Base-by-base conservation (phyloP, 73 alveolate genomes). In the Loxodes magnus region DNA sequence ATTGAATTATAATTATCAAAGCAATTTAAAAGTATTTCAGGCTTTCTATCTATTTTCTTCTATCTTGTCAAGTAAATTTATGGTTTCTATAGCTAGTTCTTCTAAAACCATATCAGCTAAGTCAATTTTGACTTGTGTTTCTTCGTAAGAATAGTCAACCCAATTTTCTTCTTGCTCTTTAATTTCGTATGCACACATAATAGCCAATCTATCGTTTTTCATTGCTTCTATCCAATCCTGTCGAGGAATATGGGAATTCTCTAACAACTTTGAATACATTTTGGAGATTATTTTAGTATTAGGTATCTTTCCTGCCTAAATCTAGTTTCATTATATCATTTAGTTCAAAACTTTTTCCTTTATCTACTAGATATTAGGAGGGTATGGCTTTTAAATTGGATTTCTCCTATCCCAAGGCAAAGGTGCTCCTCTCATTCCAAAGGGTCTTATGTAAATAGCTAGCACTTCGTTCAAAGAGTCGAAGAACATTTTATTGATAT, bases 391-490 rank as follows among this genome's bases (percentile, higher is more conserved):
- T n/a, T n/a, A n/a, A n/a, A n/a, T n/a, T n/a, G n/a, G n/a, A n/a
- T n/a, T 19, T 21, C n/a, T n/a, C 28, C 36, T 12, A 16, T 50
- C 29, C 96, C 96, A 84, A 16, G 96, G 93, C 30, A 84, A 33
- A 0, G 93, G 96, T 17, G 67, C 74, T 5, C 96, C 93, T 64
- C 71, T 62, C 25, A 84, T 57, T 3, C 93, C 92, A 57, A 72
- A 79, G 37, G 92, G 92, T 43, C 96, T n/a, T n/a, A n/a, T 57
- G 31, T 29, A 56, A 6, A 79, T 71, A 52, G 79, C 89, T 9
- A 84, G 38, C 2, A 93, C 90, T 51, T 84, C 96, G 41, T 84
- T 84, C 0, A 74, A 53, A 5, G 91, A 92, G 43, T 84, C 96
- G 48, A 72, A 84, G 5, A 84, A 60, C 2, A 70, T 79, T 52